Percentiles rank a stretch among this genome's conserved stretches.
Evolutionary conservation across 495 filamentous ascomycete genomes (phyloP).

Genomic region (Neurospora sp.): DNA sequence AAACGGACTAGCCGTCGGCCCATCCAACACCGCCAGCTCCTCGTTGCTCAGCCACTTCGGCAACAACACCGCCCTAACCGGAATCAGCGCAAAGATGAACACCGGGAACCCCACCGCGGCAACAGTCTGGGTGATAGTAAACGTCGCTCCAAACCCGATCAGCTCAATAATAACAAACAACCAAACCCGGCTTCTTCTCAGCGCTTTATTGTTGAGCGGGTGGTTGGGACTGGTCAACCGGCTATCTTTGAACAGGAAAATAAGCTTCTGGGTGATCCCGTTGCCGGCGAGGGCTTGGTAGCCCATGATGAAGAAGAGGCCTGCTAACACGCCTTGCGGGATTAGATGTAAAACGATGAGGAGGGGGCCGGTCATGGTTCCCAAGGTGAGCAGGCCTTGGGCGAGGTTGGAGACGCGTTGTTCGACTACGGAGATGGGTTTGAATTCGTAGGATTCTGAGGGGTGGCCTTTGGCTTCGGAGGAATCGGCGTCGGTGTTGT

Average conservation of each 20-base stretch:
- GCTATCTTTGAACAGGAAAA: slow-evolving; percentile 63
- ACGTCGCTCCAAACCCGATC: slow-evolving; percentile 71
- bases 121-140: slow-evolving; percentile 93
- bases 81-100: slow-evolving; percentile 74
- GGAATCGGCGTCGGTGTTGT: slow-evolving; percentile 42
- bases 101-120: slow-evolving; percentile 91
- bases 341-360: slow-evolving; percentile 76
- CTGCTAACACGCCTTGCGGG: slow-evolving; percentile 78
- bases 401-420: slow-evolving; percentile 82
- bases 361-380: slow-evolving; percentile 80
- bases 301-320: slow-evolving; percentile 93
- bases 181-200: slow-evolving; percentile 58
- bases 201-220: slow-evolving; percentile 49
- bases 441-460: slow-evolving; percentile 29
- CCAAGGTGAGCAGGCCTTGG: slow-evolving; percentile 73
- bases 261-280: slow-evolving; percentile 71
- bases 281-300: slow-evolving; percentile 72
- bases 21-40: slow-evolving; percentile 67
- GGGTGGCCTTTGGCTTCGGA: slow-evolving; percentile 46
- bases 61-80: slow-evolving; percentile 60
- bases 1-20: slow-evolving; percentile 70
- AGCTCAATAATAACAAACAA: slow-evolving; percentile 68
- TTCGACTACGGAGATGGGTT: slow-evolving; percentile 72
- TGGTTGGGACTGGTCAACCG: slow-evolving; percentile 53
- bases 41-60: slow-evolving; percentile 56